These are phyloP conservation scores for Aristolochia californica DNA, from an alignment of 164 flowering plant species.

Conservation along the genomic window DNA sequence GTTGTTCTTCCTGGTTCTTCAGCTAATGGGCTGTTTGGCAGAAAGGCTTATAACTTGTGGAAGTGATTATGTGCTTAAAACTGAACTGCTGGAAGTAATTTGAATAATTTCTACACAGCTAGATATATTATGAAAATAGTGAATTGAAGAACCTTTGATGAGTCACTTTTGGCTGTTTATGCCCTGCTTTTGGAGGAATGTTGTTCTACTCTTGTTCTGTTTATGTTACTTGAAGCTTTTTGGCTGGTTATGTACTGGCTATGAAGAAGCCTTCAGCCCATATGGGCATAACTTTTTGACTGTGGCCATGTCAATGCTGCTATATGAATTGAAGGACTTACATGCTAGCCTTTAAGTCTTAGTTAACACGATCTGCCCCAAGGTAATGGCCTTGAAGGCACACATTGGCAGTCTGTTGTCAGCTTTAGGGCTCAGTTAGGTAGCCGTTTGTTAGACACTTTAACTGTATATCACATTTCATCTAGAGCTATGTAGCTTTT, in stretches of 20 bases:
- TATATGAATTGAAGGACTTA: conserved; percentile 11
- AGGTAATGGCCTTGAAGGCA: conserved; percentile 20
- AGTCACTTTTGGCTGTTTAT: conserved; percentile 5
- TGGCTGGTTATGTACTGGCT: conserved; percentile 2
- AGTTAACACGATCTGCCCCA: conserved; percentile 20
- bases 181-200: conserved; percentile 3
- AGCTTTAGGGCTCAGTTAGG: conserved; percentile 14
- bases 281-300: conserved; percentile 4
- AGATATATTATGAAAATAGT: neutral
- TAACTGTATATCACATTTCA: neutral
- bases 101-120: no score
- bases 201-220: conserved; percentile 2
- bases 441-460: neutral
- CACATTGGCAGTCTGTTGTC: conserved; percentile 22
- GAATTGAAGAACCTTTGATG: neutral
- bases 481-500: neutral
- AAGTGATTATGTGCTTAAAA: no score
- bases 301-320: conserved; percentile 9
- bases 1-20: no score
- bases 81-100: no score
- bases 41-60: no score
- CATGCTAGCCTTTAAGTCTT: conserved; percentile 15
- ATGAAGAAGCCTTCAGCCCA: conserved; percentile 11
- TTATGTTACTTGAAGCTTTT: conserved; percentile 10
- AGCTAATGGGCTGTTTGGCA: no score